Percentiles rank a stretch among this genome's conserved stretches.
phyloP scores from a whole-genome alignment of 148 eudicot genomes.

The Vaccinium myrtillus region DNA sequence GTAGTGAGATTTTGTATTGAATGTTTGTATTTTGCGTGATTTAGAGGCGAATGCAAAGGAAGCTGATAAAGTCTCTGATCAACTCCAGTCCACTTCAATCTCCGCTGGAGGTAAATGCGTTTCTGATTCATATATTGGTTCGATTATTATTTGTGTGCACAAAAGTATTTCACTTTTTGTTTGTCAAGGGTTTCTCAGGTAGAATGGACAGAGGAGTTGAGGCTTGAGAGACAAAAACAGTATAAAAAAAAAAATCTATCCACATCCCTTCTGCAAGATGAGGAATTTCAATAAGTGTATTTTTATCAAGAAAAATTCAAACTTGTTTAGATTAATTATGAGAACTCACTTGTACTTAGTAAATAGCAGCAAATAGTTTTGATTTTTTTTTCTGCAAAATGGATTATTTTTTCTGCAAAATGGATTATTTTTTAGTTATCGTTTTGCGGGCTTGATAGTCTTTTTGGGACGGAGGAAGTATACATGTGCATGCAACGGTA shows the following conservation, averaged over 20 bases:
- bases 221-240: background rate
- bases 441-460: too few relatives aligned
- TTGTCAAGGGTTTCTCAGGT: background rate
- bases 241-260: background rate
- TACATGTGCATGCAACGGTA: background rate
- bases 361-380: too few relatives aligned
- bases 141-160: background rate
- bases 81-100: conserved; percentile 70
- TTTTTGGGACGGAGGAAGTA: too few relatives aligned
- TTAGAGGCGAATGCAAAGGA: conserved; percentile 45
- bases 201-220: background rate
- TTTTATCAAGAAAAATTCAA: too few relatives aligned
- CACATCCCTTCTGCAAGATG: too few relatives aligned
- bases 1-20: background rate
- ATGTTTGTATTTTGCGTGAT: conserved; percentile 12
- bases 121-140: background rate
- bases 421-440: too few relatives aligned
- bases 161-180: background rate
- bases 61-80: conserved; percentile 68
- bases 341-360: too few relatives aligned
- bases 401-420: too few relatives aligned
- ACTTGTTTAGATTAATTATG: too few relatives aligned
- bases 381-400: too few relatives aligned
- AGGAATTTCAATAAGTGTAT: too few relatives aligned
- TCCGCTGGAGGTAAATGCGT: conserved; percentile 37